A percentile compares a stretch with the other conserved stretches of the same genome.
These are phyloP conservation scores for Leccinum pachyderme DNA, from an alignment of 1,284 basidiomycete genomes.

Conservation along the genomic window DNA sequence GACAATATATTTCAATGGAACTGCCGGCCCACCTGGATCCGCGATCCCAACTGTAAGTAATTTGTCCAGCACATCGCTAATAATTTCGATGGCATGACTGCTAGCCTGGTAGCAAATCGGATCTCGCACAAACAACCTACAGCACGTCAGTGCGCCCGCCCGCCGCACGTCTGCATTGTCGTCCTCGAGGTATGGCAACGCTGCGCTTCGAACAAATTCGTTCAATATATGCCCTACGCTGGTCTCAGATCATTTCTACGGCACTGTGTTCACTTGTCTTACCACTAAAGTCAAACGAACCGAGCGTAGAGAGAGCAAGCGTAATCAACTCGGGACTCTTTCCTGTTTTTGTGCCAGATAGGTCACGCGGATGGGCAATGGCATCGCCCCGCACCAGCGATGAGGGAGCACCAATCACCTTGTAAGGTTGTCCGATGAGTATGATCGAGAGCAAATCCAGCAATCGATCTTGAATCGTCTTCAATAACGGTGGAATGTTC, in stretches of 20 bases:
- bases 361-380: constrained; percentile 50
- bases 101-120: constrained; percentile 97
- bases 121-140: constrained; percentile 88
- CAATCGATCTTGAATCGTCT: constrained; percentile 91
- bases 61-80: constrained; percentile 97
- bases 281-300: constrained; percentile 95
- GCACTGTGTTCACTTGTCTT: constrained; percentile 21
- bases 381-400: constrained; percentile 55
- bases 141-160: constrained; percentile 92
- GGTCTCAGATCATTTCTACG: constrained; percentile 13
- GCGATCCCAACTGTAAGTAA: constrained; percentile 96
- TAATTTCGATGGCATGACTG: constrained; percentile 95
- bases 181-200: constrained; percentile 92
- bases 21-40: constrained; percentile 77
- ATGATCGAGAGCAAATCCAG: constrained; percentile 81
- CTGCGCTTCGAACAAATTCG: constrained; percentile 93
- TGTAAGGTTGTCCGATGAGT: constrained; percentile 82
- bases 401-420: constrained; percentile 78
- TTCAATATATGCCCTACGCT: constrained; percentile 83
- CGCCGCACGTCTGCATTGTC: constrained; percentile 88
- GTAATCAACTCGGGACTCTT: constrained; percentile 78
- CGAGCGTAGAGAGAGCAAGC: constrained; percentile 85
- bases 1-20: not conserved
- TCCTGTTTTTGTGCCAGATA: constrained; percentile 47
- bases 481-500: constrained; percentile 88